Evolutionary conservation across 768 basidiomycete genomes (phyloP), one percentile per base, ranked within the genome.

Genomic region (Auricularia cornea): DNA sequence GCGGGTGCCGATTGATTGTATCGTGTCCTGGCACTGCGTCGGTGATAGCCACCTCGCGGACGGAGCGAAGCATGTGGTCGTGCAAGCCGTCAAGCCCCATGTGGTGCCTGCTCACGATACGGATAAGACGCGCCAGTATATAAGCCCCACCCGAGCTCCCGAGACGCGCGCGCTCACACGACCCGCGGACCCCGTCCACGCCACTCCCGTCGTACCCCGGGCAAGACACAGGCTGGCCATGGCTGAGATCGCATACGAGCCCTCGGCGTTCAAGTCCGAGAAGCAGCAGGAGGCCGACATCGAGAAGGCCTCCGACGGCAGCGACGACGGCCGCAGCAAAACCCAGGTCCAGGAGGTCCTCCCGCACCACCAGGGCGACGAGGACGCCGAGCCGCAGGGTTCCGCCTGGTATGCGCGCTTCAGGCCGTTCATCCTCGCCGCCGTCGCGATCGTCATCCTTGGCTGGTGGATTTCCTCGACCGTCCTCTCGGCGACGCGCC

Each of bases 401-500:
- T 65, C 63, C 51, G 32, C 33, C 38, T 31, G 65, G 35, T 69
- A 64, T 62, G 56, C 59, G 23, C 62, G 64, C 33, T 61, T 66
- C 57, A 71, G 75, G n/a, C 69, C 71, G 10, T 60, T 74, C 68
- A 65, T 85, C 57, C 76, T 92, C 38, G 73, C 72, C 57, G 83
- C 68, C 18, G 66, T 87, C 1, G 87, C 86, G 11, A 68, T 78
- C 14, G 71, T 86, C 59, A 90, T 94, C 66, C 76, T 92, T 51
- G 91, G 83, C 48, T 94, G 91, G 91, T 94, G 91, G 91, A 85
- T 94, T 38, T 87, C 86, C 64, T 75, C 91, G 10, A 91, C 84
- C 0, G 72, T 91, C 14, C 74, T 93, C 59, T 68, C 77, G 61
- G 84, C 80, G 4, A 92, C 92, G 3, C 83, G 91, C 60, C 86